These are phyloP conservation scores for Meredithiella fracta DNA, from an alignment of 2,329 filamentous ascomycete genomes.

Conservation along the genomic window DNA sequence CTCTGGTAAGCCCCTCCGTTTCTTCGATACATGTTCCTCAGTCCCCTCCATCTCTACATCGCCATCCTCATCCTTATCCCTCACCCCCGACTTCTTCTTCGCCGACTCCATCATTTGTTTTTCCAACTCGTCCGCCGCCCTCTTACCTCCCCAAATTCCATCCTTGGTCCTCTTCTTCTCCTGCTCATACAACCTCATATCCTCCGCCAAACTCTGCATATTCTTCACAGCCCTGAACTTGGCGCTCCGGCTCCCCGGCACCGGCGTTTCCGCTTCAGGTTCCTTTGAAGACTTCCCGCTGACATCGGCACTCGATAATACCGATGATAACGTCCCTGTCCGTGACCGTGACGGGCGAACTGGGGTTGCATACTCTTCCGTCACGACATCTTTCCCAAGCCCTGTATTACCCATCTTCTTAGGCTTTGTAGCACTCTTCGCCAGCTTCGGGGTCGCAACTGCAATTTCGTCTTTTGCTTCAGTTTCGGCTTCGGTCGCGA, in stretches of 20 bases:
- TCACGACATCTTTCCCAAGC: background rate
- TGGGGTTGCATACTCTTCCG: conserved; percentile 23
- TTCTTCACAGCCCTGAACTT: conserved; percentile 70
- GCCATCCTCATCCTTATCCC: conserved; percentile 24
- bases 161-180: conserved; percentile 62
- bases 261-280: conserved; percentile 61
- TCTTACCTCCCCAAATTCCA: conserved; percentile 44
- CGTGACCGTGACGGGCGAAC: conserved; percentile 4
- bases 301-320: background rate
- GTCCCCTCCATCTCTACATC: conserved; percentile 33
- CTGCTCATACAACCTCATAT: conserved; percentile 82
- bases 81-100: background rate
- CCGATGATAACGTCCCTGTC: background rate
- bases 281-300: background rate
- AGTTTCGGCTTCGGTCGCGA: conserved; percentile 17
- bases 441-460: background rate
- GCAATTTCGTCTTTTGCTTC: background rate
- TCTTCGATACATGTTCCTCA: conserved; percentile 41
- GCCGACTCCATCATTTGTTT: conserved; percentile 23
- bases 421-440: conserved; percentile 17
- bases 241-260: conserved; percentile 62
- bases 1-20: conserved; percentile 28
- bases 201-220: conserved; percentile 60
- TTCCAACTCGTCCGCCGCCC: conserved; percentile 42
- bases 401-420: background rate